Conservation (phyloP, 345 rosid genomes). For the Gossypioides kirkii region DNA sequence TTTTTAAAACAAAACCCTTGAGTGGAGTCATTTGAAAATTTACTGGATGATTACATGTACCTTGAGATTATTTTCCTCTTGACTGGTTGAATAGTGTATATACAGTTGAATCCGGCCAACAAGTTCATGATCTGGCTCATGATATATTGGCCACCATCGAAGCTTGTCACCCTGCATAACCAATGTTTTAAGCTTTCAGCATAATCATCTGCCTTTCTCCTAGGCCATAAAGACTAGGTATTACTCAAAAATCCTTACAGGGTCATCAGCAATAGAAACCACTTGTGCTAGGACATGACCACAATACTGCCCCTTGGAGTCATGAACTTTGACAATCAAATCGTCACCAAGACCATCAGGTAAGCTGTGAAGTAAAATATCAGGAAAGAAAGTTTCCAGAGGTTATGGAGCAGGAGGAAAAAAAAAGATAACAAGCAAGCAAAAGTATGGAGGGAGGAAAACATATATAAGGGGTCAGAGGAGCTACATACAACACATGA, state of each 20-base stretch:
- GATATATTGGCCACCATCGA: constrained; percentile 91
- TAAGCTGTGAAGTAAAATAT: constrained; percentile 49
- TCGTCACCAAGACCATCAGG: constrained; percentile 91
- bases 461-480: neutral
- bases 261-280: constrained; percentile 72
- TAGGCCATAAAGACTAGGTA: neutral
- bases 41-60: constrained; percentile 14
- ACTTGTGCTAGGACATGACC: constrained; percentile 87
- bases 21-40: neutral
- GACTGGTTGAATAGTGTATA: constrained; percentile 63
- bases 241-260: constrained; percentile 36
- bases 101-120: constrained; percentile 77
- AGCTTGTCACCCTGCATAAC: constrained; percentile 64
- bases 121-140: constrained; percentile 92
- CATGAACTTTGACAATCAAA: constrained; percentile 73
- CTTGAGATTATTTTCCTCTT: constrained; percentile 65
- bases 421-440: neutral
- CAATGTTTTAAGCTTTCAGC: constrained; percentile 15
- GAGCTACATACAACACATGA: constrained; percentile 68
- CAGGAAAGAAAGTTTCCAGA: constrained; percentile 6
- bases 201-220: constrained; percentile 1
- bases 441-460: neutral
- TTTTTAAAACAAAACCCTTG: neutral
- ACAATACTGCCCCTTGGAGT: constrained; percentile 66
- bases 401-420: neutral